Evolutionary conservation across 2,329 filamentous ascomycete genomes (phyloP), one percentile per base, ranked within the genome.

Genomic region (Trichophyton equinum): DNA sequence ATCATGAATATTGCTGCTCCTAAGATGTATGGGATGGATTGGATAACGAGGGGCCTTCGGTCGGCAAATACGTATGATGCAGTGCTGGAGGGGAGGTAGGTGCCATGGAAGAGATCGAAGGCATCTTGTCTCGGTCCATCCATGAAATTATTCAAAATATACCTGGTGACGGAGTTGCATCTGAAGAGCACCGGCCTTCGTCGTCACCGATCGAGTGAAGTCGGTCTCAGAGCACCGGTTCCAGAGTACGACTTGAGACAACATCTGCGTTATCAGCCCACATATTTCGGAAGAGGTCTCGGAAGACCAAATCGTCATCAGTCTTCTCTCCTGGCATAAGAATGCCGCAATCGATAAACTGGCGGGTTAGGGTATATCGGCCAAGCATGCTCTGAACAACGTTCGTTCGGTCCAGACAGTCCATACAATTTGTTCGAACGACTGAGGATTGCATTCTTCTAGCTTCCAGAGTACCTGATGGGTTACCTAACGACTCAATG

Each of bases 221-320:
- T 99, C 95, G 0, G 94, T 99, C 81, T 99, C 77, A 99, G 84
- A 58, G 94, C 94, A 2, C 94, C 95, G 0, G 95, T 99, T 60
- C 94, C 94, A 0, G 94, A 94, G 74, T 99, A 99, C 0, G 90
- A 86, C 67, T 84, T 18, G 91, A 95, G 38, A 99, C 91, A 25
- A 95, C 87, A 72, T 99, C 94, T 61, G 95, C 94, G 69, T 99
- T 99, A 75, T 99, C 94, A 33, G 94, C 94, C 94, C 94, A 99
- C 15, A 97, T 81, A 74, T 97, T 97, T 66, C 94, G 89, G 83
- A 97, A 99, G 62, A 97, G 78, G 68, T 87, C 80, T 74, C 96
- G 91, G 71, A 99, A 99, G 0, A 81, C 83, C 11, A 81, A 77
- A 69, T 96, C 90, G 68, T 91, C 88, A 62, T 85, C 85, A 67